phyloP scores from a whole-genome alignment of 331 rosid genomes.

The Cydonia oblonga region DNA sequence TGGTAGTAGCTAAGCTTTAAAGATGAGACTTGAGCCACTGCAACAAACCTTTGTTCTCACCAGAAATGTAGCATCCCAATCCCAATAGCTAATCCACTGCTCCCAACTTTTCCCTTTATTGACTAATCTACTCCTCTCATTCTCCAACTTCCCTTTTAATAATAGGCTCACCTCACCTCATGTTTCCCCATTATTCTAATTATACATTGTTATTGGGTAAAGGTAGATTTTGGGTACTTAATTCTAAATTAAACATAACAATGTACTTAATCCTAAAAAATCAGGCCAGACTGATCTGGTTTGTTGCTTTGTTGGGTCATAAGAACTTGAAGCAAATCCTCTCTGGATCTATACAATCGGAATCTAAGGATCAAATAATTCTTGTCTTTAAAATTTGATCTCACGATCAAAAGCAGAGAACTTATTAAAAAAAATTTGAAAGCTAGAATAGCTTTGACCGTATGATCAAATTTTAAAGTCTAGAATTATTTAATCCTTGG shows the following conservation, averaged over 20 bases:
- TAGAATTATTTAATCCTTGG: no score
- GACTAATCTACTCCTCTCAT: constrained; percentile 14
- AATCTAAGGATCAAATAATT: no score
- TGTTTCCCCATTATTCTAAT: not conserved
- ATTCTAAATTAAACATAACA: not conserved
- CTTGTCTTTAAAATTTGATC: no score
- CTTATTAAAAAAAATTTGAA: no score
- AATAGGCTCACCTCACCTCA: not conserved
- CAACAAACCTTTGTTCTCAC: not conserved
- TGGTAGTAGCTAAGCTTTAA: not conserved
- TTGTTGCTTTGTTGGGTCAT: not conserved
- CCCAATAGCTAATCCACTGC: constrained; percentile 8
- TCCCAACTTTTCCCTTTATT: not conserved
- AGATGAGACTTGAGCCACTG: not conserved
- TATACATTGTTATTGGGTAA: not conserved
- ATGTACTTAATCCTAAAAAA: not conserved
- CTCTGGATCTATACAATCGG: no score
- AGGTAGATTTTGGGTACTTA: not conserved
- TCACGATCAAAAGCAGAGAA: accelerated
- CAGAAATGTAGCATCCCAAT: not conserved
- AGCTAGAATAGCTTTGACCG: no score
- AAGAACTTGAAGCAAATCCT: not conserved
- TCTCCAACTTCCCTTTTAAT: constrained; percentile 9
- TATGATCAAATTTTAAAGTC: no score
- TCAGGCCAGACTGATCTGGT: not conserved